phyloP scores from a whole-genome alignment of 805 yeast species.

The Candida vaughaniae region DNA sequence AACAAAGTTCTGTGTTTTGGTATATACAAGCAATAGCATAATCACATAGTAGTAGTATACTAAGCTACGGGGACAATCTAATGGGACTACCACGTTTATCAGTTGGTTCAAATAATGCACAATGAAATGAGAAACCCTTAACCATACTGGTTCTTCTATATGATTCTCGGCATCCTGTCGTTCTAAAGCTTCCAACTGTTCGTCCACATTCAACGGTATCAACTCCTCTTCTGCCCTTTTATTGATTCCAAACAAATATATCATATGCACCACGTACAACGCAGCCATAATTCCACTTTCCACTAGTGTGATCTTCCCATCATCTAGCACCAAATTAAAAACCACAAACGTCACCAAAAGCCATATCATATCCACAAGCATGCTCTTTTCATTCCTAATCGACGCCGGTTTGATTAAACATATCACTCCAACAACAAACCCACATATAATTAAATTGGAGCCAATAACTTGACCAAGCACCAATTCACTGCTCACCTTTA shows the following conservation, averaged over 20 bases:
- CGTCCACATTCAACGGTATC: conserved; percentile 13
- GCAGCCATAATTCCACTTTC: conserved; percentile 29
- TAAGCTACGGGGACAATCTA: background rate
- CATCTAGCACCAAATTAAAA: conserved; percentile 29
- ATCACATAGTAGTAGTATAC: conserved; percentile 5
- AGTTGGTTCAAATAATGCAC: conserved; percentile 1
- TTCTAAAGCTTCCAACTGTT: conserved; percentile 9
- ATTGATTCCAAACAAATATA: conserved; percentile 20
- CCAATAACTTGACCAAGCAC: conserved; percentile 41
- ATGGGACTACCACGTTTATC: conserved; percentile 1
- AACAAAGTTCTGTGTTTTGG: background rate
- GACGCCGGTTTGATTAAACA: conserved; percentile 22
- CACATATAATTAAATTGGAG: conserved; percentile 30
- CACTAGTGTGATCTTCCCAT: conserved; percentile 29
- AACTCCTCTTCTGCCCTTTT: conserved; percentile 8
- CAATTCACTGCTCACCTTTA: conserved; percentile 27
- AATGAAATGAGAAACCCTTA: background rate
- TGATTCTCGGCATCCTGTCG: background rate
- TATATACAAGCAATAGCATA: background rate
- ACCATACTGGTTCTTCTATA: background rate
- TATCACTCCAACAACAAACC: conserved; percentile 35
- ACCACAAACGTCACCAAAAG: conserved; percentile 24
- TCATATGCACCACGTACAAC: conserved; percentile 23
- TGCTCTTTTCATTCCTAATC: conserved; percentile 17
- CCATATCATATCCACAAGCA: conserved; percentile 29